Base-by-base conservation (phyloP, 208 protist species). In the Trypanosoma cruzi region DNA sequence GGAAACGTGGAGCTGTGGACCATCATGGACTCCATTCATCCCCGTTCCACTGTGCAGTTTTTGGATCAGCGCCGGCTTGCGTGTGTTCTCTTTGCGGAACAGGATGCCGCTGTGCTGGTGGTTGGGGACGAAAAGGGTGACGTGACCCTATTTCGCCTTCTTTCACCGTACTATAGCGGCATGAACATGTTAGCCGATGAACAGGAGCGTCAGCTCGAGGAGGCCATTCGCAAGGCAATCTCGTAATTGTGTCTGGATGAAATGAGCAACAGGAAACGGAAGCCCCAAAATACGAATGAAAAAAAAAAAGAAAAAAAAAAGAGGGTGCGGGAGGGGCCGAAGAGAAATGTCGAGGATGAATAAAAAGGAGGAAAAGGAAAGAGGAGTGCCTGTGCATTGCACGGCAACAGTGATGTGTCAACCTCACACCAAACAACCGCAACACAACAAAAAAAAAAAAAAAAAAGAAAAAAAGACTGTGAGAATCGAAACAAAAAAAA, bases 91-190 rank as follows among this genome's bases (percentile, higher is more conserved):
- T 98, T 97, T 71, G 91, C 90, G 18, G 84, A 93, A 66, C 86
- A 94, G 64, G 89, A 95, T 44, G 88, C 82, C 4, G 75, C 89
- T 2, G 91, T 97, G 40, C 53, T 98, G 22, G 77, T 96, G 37
- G 90, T 94, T 16, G 96, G 96, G 13, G 90, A 98, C 58, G 89
- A 93, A 37, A 85, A 89, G 60, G 96, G 96, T 26, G 88, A 92
- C 37, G 91, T 98, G 37, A 88, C 87, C n/a, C 89, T 97, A 20
- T 88, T 97, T 26, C 57, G 76, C 8, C 68, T 93, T 20, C 61
- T 81, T 42, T 77, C 66, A 4, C 24, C 18, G 54, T 65, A 32
- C 64, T 96, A 86, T 73, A 68, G 42, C 18, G 75, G 77, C 3
- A 80, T 84, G 50, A 80, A 85, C 40, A 49, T 88, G 50, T 75